Percentiles rank a stretch among this genome's conserved stretches.
These are phyloP conservation scores for Atkinsonella hypoxylon DNA, from an alignment of 2,329 filamentous ascomycete genomes.

Conservation along the genomic window DNA sequence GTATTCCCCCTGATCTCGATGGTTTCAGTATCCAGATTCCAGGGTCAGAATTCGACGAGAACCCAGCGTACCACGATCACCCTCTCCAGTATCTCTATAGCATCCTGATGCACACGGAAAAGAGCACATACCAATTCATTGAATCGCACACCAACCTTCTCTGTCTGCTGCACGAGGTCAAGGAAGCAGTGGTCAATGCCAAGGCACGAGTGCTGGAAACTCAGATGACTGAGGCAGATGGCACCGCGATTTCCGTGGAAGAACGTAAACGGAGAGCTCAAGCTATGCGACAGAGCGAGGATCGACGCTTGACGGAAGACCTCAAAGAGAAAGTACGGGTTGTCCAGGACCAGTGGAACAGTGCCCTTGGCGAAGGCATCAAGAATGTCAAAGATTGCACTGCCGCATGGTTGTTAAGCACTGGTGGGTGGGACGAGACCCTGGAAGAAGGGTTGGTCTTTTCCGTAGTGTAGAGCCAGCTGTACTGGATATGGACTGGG, in stretches of 20 bases:
- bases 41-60: constrained; percentile 68
- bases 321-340: constrained; percentile 86
- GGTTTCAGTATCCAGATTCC: constrained; percentile 69
- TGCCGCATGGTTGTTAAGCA: constrained; percentile 57
- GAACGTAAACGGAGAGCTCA: constrained; percentile 31
- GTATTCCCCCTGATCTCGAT: constrained; percentile 51
- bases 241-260: constrained; percentile 18
- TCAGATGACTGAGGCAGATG: constrained; percentile 36
- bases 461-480: constrained; percentile 26
- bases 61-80: constrained; percentile 65
- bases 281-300: constrained; percentile 53
- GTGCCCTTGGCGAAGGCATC: constrained; percentile 71
- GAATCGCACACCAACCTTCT: constrained; percentile 86
- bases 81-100: constrained; percentile 87
- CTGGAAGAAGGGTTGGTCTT: constrained; percentile 44
- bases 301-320: constrained; percentile 63
- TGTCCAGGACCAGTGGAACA: constrained; percentile 83
- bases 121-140: constrained; percentile 93
- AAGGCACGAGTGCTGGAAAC: constrained; percentile 56
- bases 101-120: constrained; percentile 75
- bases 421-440: constrained; percentile 81
- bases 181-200: constrained; percentile 62
- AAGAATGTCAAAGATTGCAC: constrained; percentile 63
- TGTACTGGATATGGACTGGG: background rate
- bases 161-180: constrained; percentile 83